Percentiles rank a stretch among this genome's conserved stretches.
Evolutionary conservation across 768 basidiomycete species (phyloP).

Genomic region (Kwoniella sp.): DNA sequence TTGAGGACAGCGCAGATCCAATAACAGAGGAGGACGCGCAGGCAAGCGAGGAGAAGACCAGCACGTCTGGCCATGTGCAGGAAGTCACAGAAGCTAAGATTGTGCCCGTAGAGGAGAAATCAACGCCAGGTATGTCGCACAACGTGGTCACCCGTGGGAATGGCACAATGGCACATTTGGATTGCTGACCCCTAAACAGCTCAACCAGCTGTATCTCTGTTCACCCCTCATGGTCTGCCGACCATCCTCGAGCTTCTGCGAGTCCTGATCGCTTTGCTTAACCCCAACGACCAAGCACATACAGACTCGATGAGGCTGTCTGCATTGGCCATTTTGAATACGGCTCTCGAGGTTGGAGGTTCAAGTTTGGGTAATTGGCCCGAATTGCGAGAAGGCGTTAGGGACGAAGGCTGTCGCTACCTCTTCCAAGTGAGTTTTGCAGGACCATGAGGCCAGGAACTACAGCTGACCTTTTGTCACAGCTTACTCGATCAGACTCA

Average conservation of each 20-base stretch:
- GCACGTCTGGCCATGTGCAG: background rate
- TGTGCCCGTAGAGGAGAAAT: background rate
- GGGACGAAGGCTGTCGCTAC: constrained; percentile 91
- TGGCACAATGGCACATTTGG: too few relatives aligned
- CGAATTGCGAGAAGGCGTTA: constrained; percentile 72
- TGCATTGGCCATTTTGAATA: constrained; percentile 81
- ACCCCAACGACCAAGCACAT: constrained; percentile 90
- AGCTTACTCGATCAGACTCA: constrained; percentile 86
- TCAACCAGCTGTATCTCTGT: constrained; percentile 21
- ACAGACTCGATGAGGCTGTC: constrained; percentile 92
- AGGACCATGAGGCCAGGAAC: background rate
- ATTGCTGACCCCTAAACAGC: constrained; percentile 15
- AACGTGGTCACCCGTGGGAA: too few relatives aligned
- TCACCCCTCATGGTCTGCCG: constrained; percentile 75
- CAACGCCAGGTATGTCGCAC: constrained; percentile 6
- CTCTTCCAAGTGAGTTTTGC: constrained; percentile 69
- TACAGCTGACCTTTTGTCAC: constrained; percentile 7
- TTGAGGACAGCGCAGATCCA: constrained; percentile 41
- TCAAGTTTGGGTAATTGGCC: constrained; percentile 72
- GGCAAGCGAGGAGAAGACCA: background rate
- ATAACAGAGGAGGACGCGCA: constrained; percentile 9
- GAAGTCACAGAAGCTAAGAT: background rate
- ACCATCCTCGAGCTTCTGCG: constrained; percentile 89
- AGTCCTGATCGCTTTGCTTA: constrained; percentile 90
- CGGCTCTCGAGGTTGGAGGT: constrained; percentile 83